Conservation (phyloP, 2,329 filamentous ascomycete genomes). For the Penicillium sp. region DNA sequence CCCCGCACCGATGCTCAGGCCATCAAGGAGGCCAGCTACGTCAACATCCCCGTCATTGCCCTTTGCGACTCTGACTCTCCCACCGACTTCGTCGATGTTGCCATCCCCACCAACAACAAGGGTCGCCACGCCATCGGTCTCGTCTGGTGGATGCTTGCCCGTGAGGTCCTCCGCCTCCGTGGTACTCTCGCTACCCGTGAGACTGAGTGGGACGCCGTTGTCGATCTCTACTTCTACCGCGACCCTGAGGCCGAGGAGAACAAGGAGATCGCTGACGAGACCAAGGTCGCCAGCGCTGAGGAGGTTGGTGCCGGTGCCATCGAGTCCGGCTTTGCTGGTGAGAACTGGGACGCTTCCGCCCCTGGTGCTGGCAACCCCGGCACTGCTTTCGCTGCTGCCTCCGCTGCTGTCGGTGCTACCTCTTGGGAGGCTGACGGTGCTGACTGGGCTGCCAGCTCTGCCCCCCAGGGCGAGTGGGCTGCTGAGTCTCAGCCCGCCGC, state of each 20-base stretch:
- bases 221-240: conserved; percentile 99
- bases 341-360: conserved; percentile 76
- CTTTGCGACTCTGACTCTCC: conserved; percentile 99
- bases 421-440: conserved; percentile 56
- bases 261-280: conserved; percentile 80
- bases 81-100: conserved; percentile 98
- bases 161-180: conserved; percentile 98
- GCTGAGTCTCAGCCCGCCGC: conserved; percentile 31
- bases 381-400: conserved; percentile 62
- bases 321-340: conserved; percentile 68
- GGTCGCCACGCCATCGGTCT: conserved; percentile 97
- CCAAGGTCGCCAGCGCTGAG: conserved; percentile 75
- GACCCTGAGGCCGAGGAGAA: conserved; percentile 99
- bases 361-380: conserved; percentile 57
- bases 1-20: conserved; percentile 99
- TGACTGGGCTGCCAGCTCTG: conserved; percentile 49
- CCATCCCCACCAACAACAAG: conserved; percentile 99
- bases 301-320: conserved; percentile 75
- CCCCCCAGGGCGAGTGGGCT: conserved; percentile 39
- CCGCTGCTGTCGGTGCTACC: conserved; percentile 54
- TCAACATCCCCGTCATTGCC: conserved; percentile 99
- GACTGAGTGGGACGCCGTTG: conserved; percentile 98
- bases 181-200: conserved; percentile 95
- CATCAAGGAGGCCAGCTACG: conserved; percentile 99
- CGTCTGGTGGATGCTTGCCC: conserved; percentile 99